Conservation (phyloP, 495 filamentous ascomycete species). For the Penicillium daleae region DNA sequence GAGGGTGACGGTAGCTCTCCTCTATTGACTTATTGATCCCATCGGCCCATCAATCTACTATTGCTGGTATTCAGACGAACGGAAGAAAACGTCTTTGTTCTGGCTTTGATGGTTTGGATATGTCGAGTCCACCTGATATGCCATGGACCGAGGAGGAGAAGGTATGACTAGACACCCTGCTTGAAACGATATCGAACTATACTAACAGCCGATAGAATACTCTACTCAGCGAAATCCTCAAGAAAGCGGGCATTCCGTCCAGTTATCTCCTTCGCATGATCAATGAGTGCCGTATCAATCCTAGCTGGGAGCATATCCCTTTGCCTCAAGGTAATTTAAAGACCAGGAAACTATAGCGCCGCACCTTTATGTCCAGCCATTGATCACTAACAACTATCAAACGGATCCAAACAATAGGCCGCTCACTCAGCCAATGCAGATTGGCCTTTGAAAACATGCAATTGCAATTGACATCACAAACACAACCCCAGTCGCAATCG, state of each 20-base stretch:
- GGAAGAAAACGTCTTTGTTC: conserved; percentile 12
- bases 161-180: conserved; percentile 42
- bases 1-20: neutral
- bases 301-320: conserved; percentile 61
- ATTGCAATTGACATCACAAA: conserved; percentile 28
- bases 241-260: conserved; percentile 56
- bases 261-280: conserved; percentile 54
- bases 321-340: conserved; percentile 53
- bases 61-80: conserved; percentile 6
- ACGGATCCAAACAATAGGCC: conserved; percentile 29
- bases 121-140: conserved; percentile 53
- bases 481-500: conserved; percentile 17
- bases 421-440: conserved; percentile 50
- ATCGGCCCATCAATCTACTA: neutral
- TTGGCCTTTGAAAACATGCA: conserved; percentile 44
- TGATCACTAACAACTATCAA: conserved; percentile 4
- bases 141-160: conserved; percentile 64
- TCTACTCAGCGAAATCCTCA: conserved; percentile 64
- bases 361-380: neutral
- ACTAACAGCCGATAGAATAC: conserved; percentile 43
- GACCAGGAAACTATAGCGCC: neutral
- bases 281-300: conserved; percentile 50
- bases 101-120: conserved; percentile 51
- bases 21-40: neutral
- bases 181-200: neutral